Evolutionary conservation across 345 rosid species (phyloP).

Genomic region (Aquilaria malaccensis): DNA sequence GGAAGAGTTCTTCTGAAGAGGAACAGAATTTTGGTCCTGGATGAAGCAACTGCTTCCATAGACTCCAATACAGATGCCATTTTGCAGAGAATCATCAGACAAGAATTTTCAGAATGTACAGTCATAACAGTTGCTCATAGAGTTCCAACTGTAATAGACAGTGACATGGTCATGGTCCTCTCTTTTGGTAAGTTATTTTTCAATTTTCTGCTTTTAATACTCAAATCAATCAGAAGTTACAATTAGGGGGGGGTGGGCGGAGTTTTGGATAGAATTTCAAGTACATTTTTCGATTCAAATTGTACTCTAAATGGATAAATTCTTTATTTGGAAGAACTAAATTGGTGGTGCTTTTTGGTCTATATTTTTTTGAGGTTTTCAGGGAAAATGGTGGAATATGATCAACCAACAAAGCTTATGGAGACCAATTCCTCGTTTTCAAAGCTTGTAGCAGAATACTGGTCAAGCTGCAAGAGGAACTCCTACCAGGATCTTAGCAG

Average conservation of each 20-base stretch:
- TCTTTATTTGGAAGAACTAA: background rate
- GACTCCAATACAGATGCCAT: constrained; percentile 68
- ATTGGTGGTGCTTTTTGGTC: background rate
- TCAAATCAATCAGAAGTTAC: background rate
- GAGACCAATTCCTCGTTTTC: constrained; percentile 62
- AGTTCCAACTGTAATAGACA: constrained; percentile 65
- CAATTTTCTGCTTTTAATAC: background rate
- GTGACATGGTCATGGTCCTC: constrained; percentile 87
- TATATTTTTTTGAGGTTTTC: constrained; percentile 2
- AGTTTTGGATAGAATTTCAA: no score
- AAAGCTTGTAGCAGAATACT: constrained; percentile 71
- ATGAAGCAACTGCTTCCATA: constrained; percentile 72
- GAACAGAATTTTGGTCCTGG: constrained; percentile 55
- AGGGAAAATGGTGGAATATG: constrained; percentile 63
- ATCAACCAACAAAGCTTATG: constrained; percentile 61
- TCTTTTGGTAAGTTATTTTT: constrained; percentile 38
- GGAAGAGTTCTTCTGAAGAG: constrained; percentile 64
- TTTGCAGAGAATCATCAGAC: constrained; percentile 54
- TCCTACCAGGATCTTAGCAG: constrained; percentile 16
- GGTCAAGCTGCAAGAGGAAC: constrained; percentile 52
- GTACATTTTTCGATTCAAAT: no score
- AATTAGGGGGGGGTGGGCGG: no score
- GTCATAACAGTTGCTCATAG: constrained; percentile 75
- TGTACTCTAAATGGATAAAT: no score
- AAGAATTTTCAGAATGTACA: constrained; percentile 57